Evolutionary conservation across 768 basidiomycete species (phyloP), one percentile per base, ranked within the genome.

Genomic region (Rhodosporidiobolus sp.): DNA sequence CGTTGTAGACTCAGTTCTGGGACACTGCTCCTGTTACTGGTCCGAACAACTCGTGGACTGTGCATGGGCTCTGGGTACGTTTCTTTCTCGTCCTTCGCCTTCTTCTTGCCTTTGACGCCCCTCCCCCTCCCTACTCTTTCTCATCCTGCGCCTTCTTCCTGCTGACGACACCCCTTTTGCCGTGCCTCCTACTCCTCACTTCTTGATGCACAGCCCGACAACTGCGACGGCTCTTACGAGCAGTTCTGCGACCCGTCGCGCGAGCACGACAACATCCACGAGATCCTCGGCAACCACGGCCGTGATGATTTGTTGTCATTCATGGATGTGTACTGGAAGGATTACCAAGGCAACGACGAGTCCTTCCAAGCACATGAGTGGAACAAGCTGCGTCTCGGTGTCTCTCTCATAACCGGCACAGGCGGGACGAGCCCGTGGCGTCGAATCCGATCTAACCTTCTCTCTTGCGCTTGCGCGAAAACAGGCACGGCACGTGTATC

Each of bases 351-450:
- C 14, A 50, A 77, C 55, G 78, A 80, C 57, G 78, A 81, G 61
- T 52, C 53, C 5, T 77, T 81, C 75, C 80, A 79, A 80, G 67
- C 73, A 62, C 81, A 81, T 59, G 80, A 80, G 72, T 77, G 75
- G 72, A 72, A 49, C 65, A 66, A 32, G 64, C 56, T n/a, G 6
- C 30, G 48, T 50, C 8, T 34, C 8, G 14, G 55, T 8, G 20
- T 4, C 3, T 35, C 30, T 3, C n/a, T 55, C 28, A 32, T 5
- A 55, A 16, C n/a, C n/a, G n/a, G n/a, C n/a, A n/a, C n/a, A n/a
- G n/a, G n/a, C n/a, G n/a, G 49, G 49, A 50, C 7, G 49, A 14
- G 49, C 14, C 8, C 17, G 49, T 50, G 14, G 22, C 14, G 20
- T 26, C 50, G 12, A 22, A 28, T 17, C 2, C n/a, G n/a, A n/a